Percentiles rank a stretch among this genome's conserved stretches.
phyloP scores from a whole-genome alignment of 2,329 filamentous ascomycete genomes.

The Celoporthe dispersa region DNA sequence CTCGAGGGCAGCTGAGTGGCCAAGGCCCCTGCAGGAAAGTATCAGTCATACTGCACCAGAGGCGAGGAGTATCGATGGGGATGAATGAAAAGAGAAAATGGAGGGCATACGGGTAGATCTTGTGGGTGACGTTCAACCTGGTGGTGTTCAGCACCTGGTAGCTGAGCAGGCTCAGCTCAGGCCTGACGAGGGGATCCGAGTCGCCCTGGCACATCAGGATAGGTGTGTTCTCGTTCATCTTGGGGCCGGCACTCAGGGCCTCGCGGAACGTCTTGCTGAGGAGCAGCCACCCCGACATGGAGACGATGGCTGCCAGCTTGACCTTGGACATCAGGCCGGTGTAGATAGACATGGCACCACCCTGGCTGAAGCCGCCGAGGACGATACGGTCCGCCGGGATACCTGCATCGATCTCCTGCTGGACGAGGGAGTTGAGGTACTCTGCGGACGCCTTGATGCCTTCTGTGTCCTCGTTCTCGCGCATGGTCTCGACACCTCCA shows the following conservation, averaged over 20 bases:
- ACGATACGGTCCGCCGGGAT: constrained; percentile 85
- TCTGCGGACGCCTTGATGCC: constrained; percentile 75
- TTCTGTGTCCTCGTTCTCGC: constrained; percentile 58
- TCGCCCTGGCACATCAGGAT: constrained; percentile 92
- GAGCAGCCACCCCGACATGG: constrained; percentile 80
- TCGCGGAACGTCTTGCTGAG: constrained; percentile 57
- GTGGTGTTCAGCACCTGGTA: constrained; percentile 68
- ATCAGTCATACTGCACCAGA: background rate
- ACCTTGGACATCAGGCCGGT: constrained; percentile 72
- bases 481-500: constrained; percentile 36
- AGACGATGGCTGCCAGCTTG: constrained; percentile 87
- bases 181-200: constrained; percentile 72
- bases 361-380: constrained; percentile 84
- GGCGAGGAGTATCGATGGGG: constrained; percentile 1
- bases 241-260: constrained; percentile 42
- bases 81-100: too few species aligned
- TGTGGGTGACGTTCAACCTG: constrained; percentile 76
- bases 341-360: constrained; percentile 85
- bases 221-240: constrained; percentile 74
- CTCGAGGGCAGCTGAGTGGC: constrained; percentile 74
- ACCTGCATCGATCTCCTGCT: constrained; percentile 77
- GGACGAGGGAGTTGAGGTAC: constrained; percentile 80
- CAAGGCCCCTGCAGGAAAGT: constrained; percentile 59
- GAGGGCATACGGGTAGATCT: constrained; percentile 69
- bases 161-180: constrained; percentile 70